Evolutionary conservation across 1,139 yeast species (phyloP), one percentile per base, ranked within the genome.

Genomic region (Protomyces pachydermus): DNA sequence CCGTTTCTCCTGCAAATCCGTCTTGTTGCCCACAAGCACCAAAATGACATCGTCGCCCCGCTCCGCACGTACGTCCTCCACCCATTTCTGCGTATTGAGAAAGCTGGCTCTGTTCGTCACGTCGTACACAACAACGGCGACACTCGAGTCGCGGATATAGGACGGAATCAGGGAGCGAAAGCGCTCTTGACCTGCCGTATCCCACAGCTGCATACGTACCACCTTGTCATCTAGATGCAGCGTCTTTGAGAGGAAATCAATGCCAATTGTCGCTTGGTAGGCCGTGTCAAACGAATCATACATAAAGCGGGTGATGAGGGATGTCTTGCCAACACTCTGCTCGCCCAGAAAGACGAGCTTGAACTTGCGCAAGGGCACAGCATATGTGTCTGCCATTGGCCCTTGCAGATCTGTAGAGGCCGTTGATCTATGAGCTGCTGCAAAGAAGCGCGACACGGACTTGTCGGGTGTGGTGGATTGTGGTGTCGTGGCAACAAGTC

Each of bases 161-260:
- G 96, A 87, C 1, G 98, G 98, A 69, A 93, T 91, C 71, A 93
- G 79, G 4, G 97, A 91, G 71, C 98, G 81, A 80, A 93, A 93
- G 70, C 98, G 80, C 77, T 93, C 98, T 79, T 93, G 98, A 37
- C 98, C 98, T 2, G 98, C 98, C 53, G 98, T 93, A 74, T 93
- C 98, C 98, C 98, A 93, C 65, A 93, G 89, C 66, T 84, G 88
- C 65, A 85, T 75, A 69, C 88, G 78, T 38, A 84, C 84, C 1
- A 91, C 87, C 66, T 87, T 84, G 72, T 87, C 91, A 67, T 87
- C 89, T 50, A 86, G 76, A 72, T 87, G 86, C 89, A 85, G 86
- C 46, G 88, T 87, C 74, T 91, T 93, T 61, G 96, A 88, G 70
- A 93, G 81, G 74, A 93, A 93, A 75, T 93, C 98, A 68, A 93